Conservation (phyloP, 2,329 filamentous ascomycete species). For the Penicillium thymicola region DNA sequence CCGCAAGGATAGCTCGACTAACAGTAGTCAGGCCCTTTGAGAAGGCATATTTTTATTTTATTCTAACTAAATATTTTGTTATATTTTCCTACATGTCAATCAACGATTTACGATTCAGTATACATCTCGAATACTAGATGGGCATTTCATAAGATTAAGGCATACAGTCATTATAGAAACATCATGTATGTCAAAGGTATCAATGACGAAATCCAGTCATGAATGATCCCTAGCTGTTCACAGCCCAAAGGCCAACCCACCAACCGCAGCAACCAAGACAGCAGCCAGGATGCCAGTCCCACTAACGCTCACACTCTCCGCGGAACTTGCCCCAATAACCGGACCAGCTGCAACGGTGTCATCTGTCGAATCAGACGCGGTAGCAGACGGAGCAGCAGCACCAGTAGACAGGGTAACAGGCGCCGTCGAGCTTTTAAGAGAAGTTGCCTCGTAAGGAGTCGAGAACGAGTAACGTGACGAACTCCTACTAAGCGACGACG, state of each 20-base stretch:
- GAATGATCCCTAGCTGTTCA: background rate
- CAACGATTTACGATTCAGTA: background rate
- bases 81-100: too few relatives aligned
- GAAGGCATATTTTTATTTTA: background rate
- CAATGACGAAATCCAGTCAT: background rate
- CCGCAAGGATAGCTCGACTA: slow-evolving; percentile 13
- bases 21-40: slow-evolving; percentile 26
- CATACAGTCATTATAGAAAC: background rate
- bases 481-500: background rate
- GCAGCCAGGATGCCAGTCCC: slow-evolving; percentile 1
- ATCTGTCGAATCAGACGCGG: background rate
- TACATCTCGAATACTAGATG: background rate
- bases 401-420: slow-evolving; percentile 7
- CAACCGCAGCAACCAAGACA: slow-evolving; percentile 7
- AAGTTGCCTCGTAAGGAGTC: slow-evolving; percentile 18
- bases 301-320: background rate
- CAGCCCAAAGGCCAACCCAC: slow-evolving; percentile 16
- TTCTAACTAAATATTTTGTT: background rate
- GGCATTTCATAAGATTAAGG: background rate
- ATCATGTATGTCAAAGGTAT: background rate
- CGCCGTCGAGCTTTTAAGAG: slow-evolving; percentile 10
- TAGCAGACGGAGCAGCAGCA: background rate
- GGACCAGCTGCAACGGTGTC: background rate
- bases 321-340: background rate
- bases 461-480: slow-evolving; percentile 3